A percentile compares a stretch with the other conserved stretches of the same genome.
Conservation (phyloP, 441 rosid genomes). For the Sinapis alba region DNA sequence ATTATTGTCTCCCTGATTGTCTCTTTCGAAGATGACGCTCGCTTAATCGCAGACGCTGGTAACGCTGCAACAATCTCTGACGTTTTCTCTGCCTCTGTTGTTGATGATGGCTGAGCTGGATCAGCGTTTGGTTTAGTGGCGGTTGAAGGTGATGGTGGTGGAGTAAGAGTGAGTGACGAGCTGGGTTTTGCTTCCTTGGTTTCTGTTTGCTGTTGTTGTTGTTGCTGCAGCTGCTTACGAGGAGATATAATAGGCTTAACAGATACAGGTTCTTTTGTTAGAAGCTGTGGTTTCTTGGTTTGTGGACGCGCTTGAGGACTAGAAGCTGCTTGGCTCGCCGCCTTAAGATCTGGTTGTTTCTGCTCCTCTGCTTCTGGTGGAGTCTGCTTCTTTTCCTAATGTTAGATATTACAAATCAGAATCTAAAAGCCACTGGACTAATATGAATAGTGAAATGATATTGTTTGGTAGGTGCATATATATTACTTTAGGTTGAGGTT, state of each 20-base stretch:
- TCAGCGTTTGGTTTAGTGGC: slow-evolving; percentile 42
- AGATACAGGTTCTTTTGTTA: slow-evolving; percentile 66
- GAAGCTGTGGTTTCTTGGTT: slow-evolving; percentile 42
- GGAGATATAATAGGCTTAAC: slow-evolving; percentile 63
- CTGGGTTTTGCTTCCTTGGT: slow-evolving; percentile 50
- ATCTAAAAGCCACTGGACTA: neutral
- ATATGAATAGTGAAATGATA: neutral
- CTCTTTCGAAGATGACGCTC: slow-evolving; percentile 54
- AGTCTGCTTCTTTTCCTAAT: slow-evolving; percentile 27
- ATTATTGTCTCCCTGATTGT: slow-evolving; percentile 55
- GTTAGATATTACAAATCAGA: neutral
- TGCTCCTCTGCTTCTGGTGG: slow-evolving; percentile 10
- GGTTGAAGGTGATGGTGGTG: slow-evolving; percentile 36
- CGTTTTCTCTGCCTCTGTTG: slow-evolving; percentile 46
- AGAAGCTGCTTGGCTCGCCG: slow-evolving; percentile 43
- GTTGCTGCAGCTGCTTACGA: slow-evolving; percentile 61
- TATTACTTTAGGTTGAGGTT: slow-evolving; percentile 36
- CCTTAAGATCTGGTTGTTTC: slow-evolving; percentile 47
- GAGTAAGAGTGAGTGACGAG: slow-evolving; percentile 39
- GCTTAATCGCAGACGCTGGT: slow-evolving; percentile 51
- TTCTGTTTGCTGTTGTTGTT: slow-evolving; percentile 59
- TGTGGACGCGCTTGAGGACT: slow-evolving; percentile 45
- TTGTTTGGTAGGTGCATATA: slow-evolving; percentile 7
- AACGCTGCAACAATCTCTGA: slow-evolving; percentile 49
- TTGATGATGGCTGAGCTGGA: slow-evolving; percentile 29